A percentile compares a stretch with the other conserved stretches of the same genome.
Conservation (phyloP, 2,329 filamentous ascomycete genomes). For the Onygena corvina region DNA sequence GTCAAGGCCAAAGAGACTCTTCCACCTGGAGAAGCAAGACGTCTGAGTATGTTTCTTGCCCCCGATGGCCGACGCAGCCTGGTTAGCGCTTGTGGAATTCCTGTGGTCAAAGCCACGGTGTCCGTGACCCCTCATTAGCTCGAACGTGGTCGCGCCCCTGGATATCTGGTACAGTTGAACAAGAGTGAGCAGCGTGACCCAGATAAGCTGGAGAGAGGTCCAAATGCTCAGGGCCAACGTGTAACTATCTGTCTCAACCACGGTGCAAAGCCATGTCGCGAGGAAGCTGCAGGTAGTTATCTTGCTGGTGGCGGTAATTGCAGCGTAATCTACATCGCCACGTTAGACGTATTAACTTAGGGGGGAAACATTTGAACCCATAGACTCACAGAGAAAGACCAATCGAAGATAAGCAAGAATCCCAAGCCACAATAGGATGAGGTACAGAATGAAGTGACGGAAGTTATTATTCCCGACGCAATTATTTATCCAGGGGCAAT, state of each 20-base stretch:
- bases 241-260: constrained; percentile 71
- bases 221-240: constrained; percentile 69
- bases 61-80: constrained; percentile 37
- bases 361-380: constrained; percentile 3
- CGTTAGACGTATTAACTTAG: constrained; percentile 22
- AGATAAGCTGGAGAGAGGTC: constrained; percentile 73
- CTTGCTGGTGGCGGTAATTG: constrained; percentile 40
- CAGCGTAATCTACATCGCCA: constrained; percentile 47
- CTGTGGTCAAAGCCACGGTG: not conserved
- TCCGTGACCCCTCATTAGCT: constrained; percentile 67
- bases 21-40: constrained; percentile 67
- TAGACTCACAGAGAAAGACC: constrained; percentile 55
- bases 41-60: constrained; percentile 32
- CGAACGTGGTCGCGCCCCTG: constrained; percentile 86
- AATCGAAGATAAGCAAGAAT: constrained; percentile 62
- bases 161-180: constrained; percentile 90
- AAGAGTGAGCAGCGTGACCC: constrained; percentile 93
- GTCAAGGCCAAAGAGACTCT: constrained; percentile 75
- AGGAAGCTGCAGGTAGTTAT: constrained; percentile 57
- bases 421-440: constrained; percentile 63
- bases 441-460: constrained; percentile 85
- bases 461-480: constrained; percentile 94
- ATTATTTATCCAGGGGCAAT: constrained; percentile 97
- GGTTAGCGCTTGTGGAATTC: constrained; percentile 24
- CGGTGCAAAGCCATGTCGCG: constrained; percentile 59